Conservation (phyloP, 2,329 filamentous ascomycete species). For the Cercospora canescens region DNA sequence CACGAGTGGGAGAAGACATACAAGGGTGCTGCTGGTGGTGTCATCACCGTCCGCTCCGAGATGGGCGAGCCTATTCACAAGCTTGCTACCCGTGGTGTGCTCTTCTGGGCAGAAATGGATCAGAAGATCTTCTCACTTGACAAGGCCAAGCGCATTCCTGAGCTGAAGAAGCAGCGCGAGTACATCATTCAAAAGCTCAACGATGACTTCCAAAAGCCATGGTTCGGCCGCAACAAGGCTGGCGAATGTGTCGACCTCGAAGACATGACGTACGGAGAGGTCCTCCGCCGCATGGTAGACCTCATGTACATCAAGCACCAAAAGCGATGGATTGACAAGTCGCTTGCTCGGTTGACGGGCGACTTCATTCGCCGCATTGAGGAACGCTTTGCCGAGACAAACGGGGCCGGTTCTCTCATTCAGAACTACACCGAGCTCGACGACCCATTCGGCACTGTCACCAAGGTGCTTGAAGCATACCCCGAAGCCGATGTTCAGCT, state of each 20-base stretch:
- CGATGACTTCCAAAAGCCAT: slow-evolving; percentile 94
- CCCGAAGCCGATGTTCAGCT: slow-evolving; percentile 86
- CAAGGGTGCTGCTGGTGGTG: slow-evolving; percentile 84
- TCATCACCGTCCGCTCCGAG: slow-evolving; percentile 95
- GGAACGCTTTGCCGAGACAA: slow-evolving; percentile 80
- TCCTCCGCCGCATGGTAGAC: slow-evolving; percentile 82
- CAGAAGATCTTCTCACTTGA: slow-evolving; percentile 96
- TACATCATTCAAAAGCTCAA: slow-evolving; percentile 96
- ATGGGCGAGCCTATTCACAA: slow-evolving; percentile 99
- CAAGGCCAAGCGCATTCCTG: slow-evolving; percentile 87
- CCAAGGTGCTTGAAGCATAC: slow-evolving; percentile 78
- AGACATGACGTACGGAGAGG: slow-evolving; percentile 93
- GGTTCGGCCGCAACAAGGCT: slow-evolving; percentile 84
- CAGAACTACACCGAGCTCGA: slow-evolving; percentile 89
- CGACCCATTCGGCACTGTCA: slow-evolving; percentile 74
- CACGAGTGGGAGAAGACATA: slow-evolving; percentile 89
- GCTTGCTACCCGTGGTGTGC: slow-evolving; percentile 90
- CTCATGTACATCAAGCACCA: slow-evolving; percentile 91
- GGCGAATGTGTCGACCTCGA: slow-evolving; percentile 84
- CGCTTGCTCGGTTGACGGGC: slow-evolving; percentile 78
- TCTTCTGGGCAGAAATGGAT: slow-evolving; percentile 99
- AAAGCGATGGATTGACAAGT: slow-evolving; percentile 85
- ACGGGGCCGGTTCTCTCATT: slow-evolving; percentile 75
- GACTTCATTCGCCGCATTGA: slow-evolving; percentile 97
- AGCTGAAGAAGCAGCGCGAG: slow-evolving; percentile 83